Evolutionary conservation across 2,329 filamentous ascomycete genomes (phyloP).

Genomic region (Fusarium sambucinum): DNA sequence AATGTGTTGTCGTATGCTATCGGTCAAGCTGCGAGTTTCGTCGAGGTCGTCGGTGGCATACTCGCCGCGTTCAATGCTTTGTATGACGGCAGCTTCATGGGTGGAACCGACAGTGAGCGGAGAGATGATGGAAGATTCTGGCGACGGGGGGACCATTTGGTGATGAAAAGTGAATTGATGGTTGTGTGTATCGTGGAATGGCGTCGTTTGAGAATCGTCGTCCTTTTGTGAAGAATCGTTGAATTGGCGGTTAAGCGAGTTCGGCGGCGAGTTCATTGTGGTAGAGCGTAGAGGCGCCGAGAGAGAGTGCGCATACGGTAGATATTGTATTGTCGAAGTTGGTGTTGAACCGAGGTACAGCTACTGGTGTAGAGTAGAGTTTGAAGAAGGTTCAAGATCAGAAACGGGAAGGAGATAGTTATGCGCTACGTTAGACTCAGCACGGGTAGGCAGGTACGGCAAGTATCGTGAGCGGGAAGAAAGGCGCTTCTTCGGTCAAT

Average conservation of each 20-base stretch:
- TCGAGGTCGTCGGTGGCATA: constrained; percentile 46
- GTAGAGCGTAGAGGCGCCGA: constrained; percentile 9
- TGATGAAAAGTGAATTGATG: background rate
- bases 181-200: background rate
- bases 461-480: constrained; percentile 23
- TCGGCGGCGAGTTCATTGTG: constrained; percentile 46
- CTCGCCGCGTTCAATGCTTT: constrained; percentile 52
- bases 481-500: constrained; percentile 12
- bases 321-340: background rate
- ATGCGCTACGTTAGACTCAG: constrained; percentile 8
- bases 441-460: background rate
- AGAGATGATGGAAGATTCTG: constrained; percentile 45
- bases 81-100: constrained; percentile 49
- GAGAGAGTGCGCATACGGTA: constrained; percentile 20
- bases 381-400: constrained; percentile 1
- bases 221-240: constrained; percentile 1
- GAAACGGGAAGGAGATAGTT: constrained; percentile 19
- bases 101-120: constrained; percentile 51
- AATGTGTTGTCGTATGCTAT: constrained; percentile 59
- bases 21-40: constrained; percentile 57
- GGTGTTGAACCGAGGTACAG: background rate
- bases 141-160: constrained; percentile 45
- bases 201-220: background rate
- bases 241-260: constrained; percentile 34
- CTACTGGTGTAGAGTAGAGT: background rate